Conservation (phyloP, 75 land plant genomes). For the Sequoia sempervirens region DNA sequence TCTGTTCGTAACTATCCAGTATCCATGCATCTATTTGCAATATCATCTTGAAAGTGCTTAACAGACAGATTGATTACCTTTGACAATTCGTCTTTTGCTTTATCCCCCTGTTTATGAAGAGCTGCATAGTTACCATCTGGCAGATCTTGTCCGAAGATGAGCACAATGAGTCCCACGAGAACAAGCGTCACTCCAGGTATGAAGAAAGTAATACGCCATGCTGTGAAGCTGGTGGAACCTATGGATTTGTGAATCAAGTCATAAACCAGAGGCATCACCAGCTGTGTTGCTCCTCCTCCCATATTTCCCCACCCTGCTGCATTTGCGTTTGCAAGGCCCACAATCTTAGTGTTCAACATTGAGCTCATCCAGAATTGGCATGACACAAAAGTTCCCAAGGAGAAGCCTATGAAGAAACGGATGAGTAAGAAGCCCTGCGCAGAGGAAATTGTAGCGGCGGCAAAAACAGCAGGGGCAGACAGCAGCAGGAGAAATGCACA, state of each 20-base stretch:
- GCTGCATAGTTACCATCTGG: conserved; percentile 67
- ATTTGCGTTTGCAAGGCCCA: conserved; percentile 70
- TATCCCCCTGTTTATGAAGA: conserved; percentile 60
- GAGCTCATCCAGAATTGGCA: conserved; percentile 96
- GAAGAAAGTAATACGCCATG: conserved; percentile 76
- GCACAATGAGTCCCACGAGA: conserved; percentile 57
- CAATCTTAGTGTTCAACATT: conserved; percentile 75
- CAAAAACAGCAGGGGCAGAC: conserved; percentile 77
- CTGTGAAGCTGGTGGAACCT: conserved; percentile 49
- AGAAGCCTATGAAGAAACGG: conserved; percentile 85
- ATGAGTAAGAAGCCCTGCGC: conserved; percentile 54
- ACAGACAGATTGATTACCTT: conserved; percentile 32
- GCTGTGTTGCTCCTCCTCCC: conserved; percentile 90
- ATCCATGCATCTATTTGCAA: background rate
- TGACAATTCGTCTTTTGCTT: conserved; percentile 54
- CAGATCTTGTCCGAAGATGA: conserved; percentile 66
- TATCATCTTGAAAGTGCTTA: background rate
- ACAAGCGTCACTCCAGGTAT: conserved; percentile 61
- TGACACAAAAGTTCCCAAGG: conserved; percentile 87
- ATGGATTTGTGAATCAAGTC: conserved; percentile 31
- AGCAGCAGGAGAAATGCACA: conserved; percentile 73
- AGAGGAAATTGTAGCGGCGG: conserved; percentile 50
- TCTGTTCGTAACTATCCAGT: background rate
- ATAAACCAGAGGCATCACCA: conserved; percentile 76
- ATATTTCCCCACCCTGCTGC: conserved; percentile 91